Conservation (phyloP, 257 asterid species). For the Euphrasia confusa region DNA sequence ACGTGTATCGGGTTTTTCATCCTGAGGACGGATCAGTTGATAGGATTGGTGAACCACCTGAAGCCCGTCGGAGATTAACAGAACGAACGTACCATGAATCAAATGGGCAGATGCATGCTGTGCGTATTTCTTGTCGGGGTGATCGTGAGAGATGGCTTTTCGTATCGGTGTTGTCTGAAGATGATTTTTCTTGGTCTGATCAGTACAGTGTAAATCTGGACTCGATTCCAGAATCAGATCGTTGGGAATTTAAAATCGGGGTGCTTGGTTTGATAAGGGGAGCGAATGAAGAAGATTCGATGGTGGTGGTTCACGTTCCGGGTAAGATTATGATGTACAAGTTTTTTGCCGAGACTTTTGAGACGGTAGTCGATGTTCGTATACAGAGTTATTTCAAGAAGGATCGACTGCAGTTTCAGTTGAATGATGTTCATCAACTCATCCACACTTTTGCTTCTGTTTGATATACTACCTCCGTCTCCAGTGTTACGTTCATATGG, state of each 20-base stretch:
- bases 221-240: background rate
- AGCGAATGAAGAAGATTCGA: background rate
- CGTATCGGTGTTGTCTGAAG: background rate
- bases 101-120: background rate
- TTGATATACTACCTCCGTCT: background rate
- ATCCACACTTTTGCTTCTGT: background rate
- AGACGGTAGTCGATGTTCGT: background rate
- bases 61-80: background rate
- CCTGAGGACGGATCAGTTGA: background rate
- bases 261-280: background rate
- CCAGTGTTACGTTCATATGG: too few relatives aligned
- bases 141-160: too few relatives aligned
- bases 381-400: background rate
- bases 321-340: background rate
- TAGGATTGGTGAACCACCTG: background rate
- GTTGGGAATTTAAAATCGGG: background rate
- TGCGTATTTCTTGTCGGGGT: too few relatives aligned
- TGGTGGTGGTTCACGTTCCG: background rate
- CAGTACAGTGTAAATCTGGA: background rate
- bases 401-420: background rate
- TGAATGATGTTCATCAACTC: background rate
- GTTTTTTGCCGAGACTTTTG: background rate
- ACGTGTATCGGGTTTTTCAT: background rate
- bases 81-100: background rate
- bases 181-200: background rate